phyloP scores from a whole-genome alignment of 1,284 basidiomycete species.

The Apiotrichum gracile region DNA sequence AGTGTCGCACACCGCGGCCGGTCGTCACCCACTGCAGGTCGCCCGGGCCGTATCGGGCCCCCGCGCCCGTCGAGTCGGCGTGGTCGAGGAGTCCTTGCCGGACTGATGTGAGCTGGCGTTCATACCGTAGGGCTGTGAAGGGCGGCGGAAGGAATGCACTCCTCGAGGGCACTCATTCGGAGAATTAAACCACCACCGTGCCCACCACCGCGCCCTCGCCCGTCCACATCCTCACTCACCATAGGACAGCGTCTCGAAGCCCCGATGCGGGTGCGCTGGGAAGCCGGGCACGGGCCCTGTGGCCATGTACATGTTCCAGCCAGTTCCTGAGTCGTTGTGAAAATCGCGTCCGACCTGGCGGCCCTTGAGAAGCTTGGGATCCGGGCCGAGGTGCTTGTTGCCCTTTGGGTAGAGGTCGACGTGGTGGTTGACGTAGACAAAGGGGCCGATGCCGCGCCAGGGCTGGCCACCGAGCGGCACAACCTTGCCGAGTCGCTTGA shows the following conservation, averaged over 20 bases:
- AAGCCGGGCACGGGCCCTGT: slow-evolving; percentile 8
- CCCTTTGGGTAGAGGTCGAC: slow-evolving; percentile 11
- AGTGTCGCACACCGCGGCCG: slow-evolving; percentile 12
- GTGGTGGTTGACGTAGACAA: slow-evolving; percentile 12
- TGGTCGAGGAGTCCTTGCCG: slow-evolving; percentile 10
- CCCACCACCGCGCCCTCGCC: too few relatives aligned
- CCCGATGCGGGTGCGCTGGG: slow-evolving; percentile 14
- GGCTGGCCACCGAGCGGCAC: not conserved
- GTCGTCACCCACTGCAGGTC: slow-evolving; percentile 21
- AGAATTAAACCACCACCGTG: too few relatives aligned
- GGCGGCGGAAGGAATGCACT: too few relatives aligned
- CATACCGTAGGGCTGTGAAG: too few relatives aligned
- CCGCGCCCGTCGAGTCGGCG: slow-evolving; percentile 12
- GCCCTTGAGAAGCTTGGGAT: slow-evolving; percentile 3
- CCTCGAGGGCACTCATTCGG: too few relatives aligned
- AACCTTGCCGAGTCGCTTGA: not conserved
- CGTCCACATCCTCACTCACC: not conserved
- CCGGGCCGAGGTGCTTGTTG: slow-evolving; percentile 3
- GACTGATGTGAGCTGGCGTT: too few relatives aligned
- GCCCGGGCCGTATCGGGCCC: slow-evolving; percentile 12
- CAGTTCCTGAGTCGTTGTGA: not conserved
- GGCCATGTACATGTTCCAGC: slow-evolving; percentile 19
- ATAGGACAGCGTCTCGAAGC: slow-evolving; percentile 12
- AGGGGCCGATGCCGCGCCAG: slow-evolving; percentile 6
- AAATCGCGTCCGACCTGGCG: slow-evolving; percentile 12